Percentiles rank a stretch among this genome's conserved stretches.
These are phyloP conservation scores for Trypanosoma lewisi DNA, from an alignment of 208 protist species.

Conservation along the genomic window DNA sequence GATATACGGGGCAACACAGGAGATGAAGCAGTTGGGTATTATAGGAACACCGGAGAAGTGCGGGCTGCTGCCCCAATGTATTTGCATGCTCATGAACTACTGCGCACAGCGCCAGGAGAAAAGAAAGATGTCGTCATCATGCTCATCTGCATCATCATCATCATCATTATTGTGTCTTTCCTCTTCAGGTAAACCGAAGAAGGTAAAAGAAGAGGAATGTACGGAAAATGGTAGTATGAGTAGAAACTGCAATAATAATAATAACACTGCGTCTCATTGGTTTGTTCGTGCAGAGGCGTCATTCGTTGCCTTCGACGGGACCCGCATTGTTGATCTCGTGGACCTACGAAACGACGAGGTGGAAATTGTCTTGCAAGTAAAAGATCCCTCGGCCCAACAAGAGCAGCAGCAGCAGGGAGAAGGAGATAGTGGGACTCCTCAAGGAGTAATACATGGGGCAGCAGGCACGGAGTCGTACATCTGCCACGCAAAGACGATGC, in stretches of 20 bases:
- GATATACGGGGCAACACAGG: conserved; percentile 84
- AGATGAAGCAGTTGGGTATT: conserved; percentile 87
- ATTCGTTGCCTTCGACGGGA: conserved; percentile 78
- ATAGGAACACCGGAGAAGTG: conserved; percentile 79
- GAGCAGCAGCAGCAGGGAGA: background rate
- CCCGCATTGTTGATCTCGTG: conserved; percentile 72
- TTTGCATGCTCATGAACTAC: conserved; percentile 62
- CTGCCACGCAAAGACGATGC: conserved; percentile 48
- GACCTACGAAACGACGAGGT: conserved; percentile 72
- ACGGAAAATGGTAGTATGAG: background rate
- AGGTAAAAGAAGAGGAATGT: too few species aligned
- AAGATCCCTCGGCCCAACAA: conserved; percentile 38
- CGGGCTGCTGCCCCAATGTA: conserved; percentile 71
- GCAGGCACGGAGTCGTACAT: conserved; percentile 57
- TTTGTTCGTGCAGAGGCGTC: conserved; percentile 74
- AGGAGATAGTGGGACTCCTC: background rate
- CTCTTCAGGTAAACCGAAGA: too few species aligned
- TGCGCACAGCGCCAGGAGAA: conserved; percentile 31
- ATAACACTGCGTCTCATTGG: conserved; percentile 21
- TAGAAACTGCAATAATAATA: background rate
- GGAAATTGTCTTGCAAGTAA: conserved; percentile 65
- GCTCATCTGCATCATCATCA: background rate
- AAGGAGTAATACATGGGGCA: background rate
- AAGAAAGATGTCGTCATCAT: background rate
- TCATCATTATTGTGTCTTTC: conserved; percentile 1